phyloP scores from a whole-genome alignment of 352 stramenopile species.

The Globisporangium camurandrum region DNA sequence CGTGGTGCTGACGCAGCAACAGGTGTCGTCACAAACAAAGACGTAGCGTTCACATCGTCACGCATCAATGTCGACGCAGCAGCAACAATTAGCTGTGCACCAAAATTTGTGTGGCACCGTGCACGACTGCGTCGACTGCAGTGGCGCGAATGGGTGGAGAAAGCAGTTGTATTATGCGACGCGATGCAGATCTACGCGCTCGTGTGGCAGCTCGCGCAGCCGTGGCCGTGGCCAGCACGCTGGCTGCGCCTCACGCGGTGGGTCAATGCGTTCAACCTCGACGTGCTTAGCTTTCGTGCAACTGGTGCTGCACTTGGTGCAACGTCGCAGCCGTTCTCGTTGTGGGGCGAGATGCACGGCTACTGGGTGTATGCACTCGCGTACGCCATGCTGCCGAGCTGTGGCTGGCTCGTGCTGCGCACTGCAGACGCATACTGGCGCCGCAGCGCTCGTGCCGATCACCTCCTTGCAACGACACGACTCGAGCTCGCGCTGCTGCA shows the following conservation, averaged over 20 bases:
- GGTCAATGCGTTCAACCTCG: constrained; percentile 41
- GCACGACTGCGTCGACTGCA: constrained; percentile 15
- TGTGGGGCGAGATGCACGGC: constrained; percentile 45
- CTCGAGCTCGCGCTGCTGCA: constrained; percentile 46
- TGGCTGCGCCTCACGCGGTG: constrained; percentile 47
- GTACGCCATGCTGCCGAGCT: constrained; percentile 25
- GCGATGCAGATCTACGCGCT: constrained; percentile 53
- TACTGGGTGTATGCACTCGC: constrained; percentile 59
- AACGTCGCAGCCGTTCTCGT: constrained; percentile 41
- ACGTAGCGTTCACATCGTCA: background rate
- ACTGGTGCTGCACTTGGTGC: constrained; percentile 52
- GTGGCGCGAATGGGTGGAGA: constrained; percentile 58
- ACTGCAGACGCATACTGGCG: constrained; percentile 9
- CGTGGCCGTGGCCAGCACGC: constrained; percentile 57
- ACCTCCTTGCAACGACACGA: constrained; percentile 14
- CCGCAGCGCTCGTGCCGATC: constrained; percentile 16
- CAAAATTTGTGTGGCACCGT: background rate
- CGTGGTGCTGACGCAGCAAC: background rate
- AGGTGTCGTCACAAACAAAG: no score
- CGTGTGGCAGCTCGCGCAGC: constrained; percentile 73
- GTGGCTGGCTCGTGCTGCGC: constrained; percentile 4
- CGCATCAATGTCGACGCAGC: no score
- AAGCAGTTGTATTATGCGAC: constrained; percentile 33
- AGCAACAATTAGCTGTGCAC: background rate
- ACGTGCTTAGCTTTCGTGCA: constrained; percentile 42